Conservation (phyloP, 306 rosid species). For the Aeschynomene evenia region DNA sequence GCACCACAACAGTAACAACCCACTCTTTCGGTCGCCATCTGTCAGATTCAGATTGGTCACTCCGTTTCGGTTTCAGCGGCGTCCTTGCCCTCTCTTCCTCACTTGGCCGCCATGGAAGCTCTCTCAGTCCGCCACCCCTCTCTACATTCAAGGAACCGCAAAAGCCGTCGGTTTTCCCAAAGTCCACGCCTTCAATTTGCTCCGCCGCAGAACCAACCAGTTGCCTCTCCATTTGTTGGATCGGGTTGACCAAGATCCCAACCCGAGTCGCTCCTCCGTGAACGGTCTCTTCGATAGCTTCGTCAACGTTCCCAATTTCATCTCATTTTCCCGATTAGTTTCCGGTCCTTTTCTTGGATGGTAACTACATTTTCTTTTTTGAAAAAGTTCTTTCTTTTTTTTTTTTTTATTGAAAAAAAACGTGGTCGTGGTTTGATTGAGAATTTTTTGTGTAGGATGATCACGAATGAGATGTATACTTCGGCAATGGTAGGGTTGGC, state of each 20-base stretch:
- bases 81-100: constrained; percentile 83
- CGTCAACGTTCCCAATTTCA: constrained; percentile 70
- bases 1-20: constrained; percentile 24
- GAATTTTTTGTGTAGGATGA: constrained; percentile 57
- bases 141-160: constrained; percentile 44
- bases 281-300: constrained; percentile 42
- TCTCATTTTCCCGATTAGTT: constrained; percentile 60
- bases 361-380: constrained; percentile 31
- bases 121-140: constrained; percentile 88
- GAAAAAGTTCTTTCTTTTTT: too few species aligned
- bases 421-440: constrained; percentile 12
- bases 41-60: constrained; percentile 35
- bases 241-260: constrained; percentile 35
- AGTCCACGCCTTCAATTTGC: constrained; percentile 43
- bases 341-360: constrained; percentile 96
- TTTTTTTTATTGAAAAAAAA: background rate
- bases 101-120: constrained; percentile 86
- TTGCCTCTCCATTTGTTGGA: constrained; percentile 50
- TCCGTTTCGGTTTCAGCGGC: constrained; percentile 38
- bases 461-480: constrained; percentile 66
- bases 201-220: constrained; percentile 33
- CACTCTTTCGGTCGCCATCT: constrained; percentile 39
- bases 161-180: constrained; percentile 60
- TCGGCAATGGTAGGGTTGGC: constrained; percentile 80
- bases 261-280: background rate